Evolutionary conservation across 2,329 filamentous ascomycete species (phyloP), one percentile per base, ranked within the genome.

Genomic region (Fusarium coicis): DNA sequence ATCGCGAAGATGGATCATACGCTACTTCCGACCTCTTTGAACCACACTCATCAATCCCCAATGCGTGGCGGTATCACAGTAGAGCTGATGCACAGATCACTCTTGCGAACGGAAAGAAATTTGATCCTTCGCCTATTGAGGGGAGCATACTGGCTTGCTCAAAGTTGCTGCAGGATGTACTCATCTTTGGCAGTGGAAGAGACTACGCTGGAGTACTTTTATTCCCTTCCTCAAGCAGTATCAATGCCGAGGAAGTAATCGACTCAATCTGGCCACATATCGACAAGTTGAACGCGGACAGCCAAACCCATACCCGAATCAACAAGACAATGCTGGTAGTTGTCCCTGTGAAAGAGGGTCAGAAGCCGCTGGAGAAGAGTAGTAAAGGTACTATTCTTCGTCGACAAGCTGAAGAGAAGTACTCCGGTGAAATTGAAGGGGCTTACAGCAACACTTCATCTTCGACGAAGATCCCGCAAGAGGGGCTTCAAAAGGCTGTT

Each of bases 71-170:
- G 39, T 92, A 92, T 74, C 85, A 91, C 59, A 89, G 87, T 2
- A 83, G 91, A 43, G 85, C 86, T 2, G 91, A 93, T 72, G 86
- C 88, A 7, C 90, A 90, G 58, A 84, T 93, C 40, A 88, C 88
- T 0, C 83, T 93, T 8, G 82, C 88, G 15, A 93, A 90, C 11
- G 91, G 91, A 5, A 92, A 92, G 82, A 93, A 93, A 73, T 92
- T 93, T 67, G 90, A 92, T 72, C 90, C 91, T 2, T 86, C 87
- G 4, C 87, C 88, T 1, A 78, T 92, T 7, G 91, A 93, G 77
- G 86, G 85, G 5, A 84, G 83, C 1, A 85, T 92, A 9, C 79
- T 84, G 3, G 82, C 85, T 2, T 85, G 84, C 0, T 77, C 78
- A 16, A 72, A 79, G 4, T 34, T 86, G 2, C 73, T 92, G 1